Base-by-base conservation (phyloP, 2,329 filamentous ascomycete genomes). In the Penicillium sp. region DNA sequence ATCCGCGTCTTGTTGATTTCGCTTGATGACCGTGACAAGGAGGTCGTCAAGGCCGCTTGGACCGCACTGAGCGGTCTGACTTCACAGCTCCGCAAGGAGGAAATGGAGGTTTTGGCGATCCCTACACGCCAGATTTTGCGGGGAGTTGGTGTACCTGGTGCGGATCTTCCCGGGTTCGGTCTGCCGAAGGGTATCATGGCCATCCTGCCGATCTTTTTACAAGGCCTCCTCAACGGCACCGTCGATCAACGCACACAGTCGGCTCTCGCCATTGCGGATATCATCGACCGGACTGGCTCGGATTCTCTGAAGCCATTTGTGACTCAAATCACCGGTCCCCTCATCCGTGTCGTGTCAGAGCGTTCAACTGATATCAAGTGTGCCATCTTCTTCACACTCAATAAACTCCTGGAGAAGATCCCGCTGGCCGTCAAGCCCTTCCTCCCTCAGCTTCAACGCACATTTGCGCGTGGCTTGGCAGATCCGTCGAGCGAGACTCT, bases 281-380 rank as follows among this genome's bases (percentile, higher is more conserved):
- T 98, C 50, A 84, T 96, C 48, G 92, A 96, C 67, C 81, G 92
- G 41, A 93, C 92, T 16, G 90, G 82, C 62, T 79, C 87, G 50
- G 82, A 88, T 42, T 82, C 89, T 13, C 72, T 98, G 46, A 93
- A 92, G 66, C 87, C 89, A 6, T 96, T 93, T 56, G 92, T 98
- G 43, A 95, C 90, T 18, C 89, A 95, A 59, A 95, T 98, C 53
- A 96, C 93, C 4, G 92, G 92, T 60, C 92, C 93, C 14, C 77
- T 98, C 37, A 98, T 98, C 64, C 85, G 92, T 76, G 90, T 96
- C 14, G 89, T 98, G 12, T 95, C 92, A 4, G 92, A 98, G 64
- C 81, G 90, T 46, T 95, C 92, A 2, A 88, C 88, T 2, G 93
- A 98, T 35, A 88, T 98, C 65, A 96, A 95, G 69, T 69, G 68